Percentiles rank a stretch among this genome's conserved stretches.
These are phyloP conservation scores for Lyophyllum atratum DNA, from an alignment of 768 basidiomycete species.

Conservation along the genomic window DNA sequence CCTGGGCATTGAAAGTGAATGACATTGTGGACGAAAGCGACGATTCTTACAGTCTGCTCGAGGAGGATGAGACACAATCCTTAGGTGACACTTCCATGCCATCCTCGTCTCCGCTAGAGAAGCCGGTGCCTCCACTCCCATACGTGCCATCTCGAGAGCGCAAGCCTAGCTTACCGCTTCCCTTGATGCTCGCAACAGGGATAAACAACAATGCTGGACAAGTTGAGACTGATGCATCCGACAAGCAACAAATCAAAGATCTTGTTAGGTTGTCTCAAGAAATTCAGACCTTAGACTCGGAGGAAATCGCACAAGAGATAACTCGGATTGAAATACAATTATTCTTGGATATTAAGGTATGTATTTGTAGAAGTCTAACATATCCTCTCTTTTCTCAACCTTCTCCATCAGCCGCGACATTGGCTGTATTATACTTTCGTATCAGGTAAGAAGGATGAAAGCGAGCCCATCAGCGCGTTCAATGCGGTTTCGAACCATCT, in stretches of 20 bases:
- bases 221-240: conserved; percentile 40
- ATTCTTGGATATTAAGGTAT: conserved; percentile 78
- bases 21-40: conserved; percentile 62
- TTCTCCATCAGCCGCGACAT: conserved; percentile 68
- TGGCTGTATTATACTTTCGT: conserved; percentile 82
- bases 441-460: conserved; percentile 64
- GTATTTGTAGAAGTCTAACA: conserved; percentile 17
- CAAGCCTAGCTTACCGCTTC: conserved; percentile 68
- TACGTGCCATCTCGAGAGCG: conserved; percentile 51
- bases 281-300: conserved; percentile 55
- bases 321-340: conserved; percentile 69
- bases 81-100: conserved; percentile 11
- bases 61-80: conserved; percentile 51
- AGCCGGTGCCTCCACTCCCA: conserved; percentile 17
- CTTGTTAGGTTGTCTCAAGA: conserved; percentile 60
- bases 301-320: conserved; percentile 83
- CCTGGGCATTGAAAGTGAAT: conserved; percentile 76
- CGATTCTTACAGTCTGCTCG: conserved; percentile 54
- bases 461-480: conserved; percentile 72
- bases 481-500: conserved; percentile 81
- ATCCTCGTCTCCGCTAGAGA: conserved; percentile 24
- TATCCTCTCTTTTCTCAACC: conserved; percentile 6
- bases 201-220: conserved; percentile 26
- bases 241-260: conserved; percentile 64
- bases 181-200: conserved; percentile 37